A percentile compares a stretch with the other conserved stretches of the same genome.
These are phyloP conservation scores for Pyrenula aspistea DNA, from an alignment of 495 filamentous ascomycete genomes.

Conservation along the genomic window DNA sequence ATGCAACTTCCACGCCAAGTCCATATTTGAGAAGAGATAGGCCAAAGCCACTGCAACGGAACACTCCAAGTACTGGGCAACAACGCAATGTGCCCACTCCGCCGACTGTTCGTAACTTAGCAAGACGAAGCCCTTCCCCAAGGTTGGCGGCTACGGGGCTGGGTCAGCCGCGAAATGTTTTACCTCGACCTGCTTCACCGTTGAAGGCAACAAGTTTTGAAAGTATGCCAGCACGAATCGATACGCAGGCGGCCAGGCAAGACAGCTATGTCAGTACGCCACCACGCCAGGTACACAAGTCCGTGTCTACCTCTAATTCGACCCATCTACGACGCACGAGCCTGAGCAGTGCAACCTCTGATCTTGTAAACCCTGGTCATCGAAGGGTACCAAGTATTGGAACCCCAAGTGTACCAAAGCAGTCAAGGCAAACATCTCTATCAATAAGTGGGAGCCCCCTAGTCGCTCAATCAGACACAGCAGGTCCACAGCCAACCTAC, in stretches of 20 bases:
- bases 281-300: background rate
- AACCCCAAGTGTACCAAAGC: background rate
- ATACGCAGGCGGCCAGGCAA: background rate
- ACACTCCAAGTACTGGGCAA: background rate
- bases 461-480: background rate
- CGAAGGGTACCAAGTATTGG: background rate
- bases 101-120: background rate
- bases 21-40: slow-evolving; percentile 2
- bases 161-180: slow-evolving; percentile 1
- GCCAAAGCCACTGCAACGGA: slow-evolving; percentile 2
- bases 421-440: background rate
- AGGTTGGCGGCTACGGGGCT: slow-evolving; percentile 10
- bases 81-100: slow-evolving; percentile 18
- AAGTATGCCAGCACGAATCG: background rate
- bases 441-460: background rate
- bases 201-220: slow-evolving; percentile 11
- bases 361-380: background rate
- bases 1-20: background rate
- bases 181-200: slow-evolving; percentile 14
- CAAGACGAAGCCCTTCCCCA: slow-evolving; percentile 17
- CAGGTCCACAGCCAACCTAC: background rate
- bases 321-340: background rate
- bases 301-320: background rate
- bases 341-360: background rate
- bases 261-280: background rate